These are phyloP conservation scores for Trypanosoma rangeli DNA, from an alignment of 208 protist genomes.

Conservation along the genomic window DNA sequence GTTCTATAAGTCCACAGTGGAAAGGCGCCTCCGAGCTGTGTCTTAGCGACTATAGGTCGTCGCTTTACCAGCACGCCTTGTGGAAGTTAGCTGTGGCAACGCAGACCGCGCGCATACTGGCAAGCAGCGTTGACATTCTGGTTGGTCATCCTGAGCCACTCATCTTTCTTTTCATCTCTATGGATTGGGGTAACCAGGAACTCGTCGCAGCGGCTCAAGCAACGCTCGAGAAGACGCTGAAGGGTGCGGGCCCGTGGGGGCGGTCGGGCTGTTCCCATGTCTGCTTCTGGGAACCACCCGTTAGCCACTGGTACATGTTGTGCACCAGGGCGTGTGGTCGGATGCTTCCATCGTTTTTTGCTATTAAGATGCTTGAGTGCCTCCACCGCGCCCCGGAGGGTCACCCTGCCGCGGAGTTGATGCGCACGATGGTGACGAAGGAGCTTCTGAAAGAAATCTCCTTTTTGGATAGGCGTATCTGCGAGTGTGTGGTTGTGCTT, in stretches of 20 bases:
- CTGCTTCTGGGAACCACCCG: slow-evolving; percentile 22
- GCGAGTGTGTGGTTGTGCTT: slow-evolving; percentile 27
- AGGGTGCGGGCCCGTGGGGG: background rate
- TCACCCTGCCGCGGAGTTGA: slow-evolving; percentile 13
- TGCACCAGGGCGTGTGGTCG: slow-evolving; percentile 61
- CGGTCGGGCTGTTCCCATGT: background rate
- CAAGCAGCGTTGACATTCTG: slow-evolving; percentile 58
- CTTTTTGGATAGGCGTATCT: slow-evolving; percentile 13
- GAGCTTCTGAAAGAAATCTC: slow-evolving; percentile 11
- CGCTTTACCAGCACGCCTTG: slow-evolving; percentile 54
- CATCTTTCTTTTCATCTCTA: slow-evolving; percentile 28
- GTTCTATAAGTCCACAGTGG: slow-evolving; percentile 66
- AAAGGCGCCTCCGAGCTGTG: slow-evolving; percentile 70
- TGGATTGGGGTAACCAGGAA: slow-evolving; percentile 23
- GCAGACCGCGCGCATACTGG: slow-evolving; percentile 46
- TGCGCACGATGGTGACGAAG: slow-evolving; percentile 27
- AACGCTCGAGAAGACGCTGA: slow-evolving; percentile 16
- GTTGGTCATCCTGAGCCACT: slow-evolving; percentile 35
- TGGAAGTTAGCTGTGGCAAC: slow-evolving; percentile 41
- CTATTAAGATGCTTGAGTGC: slow-evolving; percentile 55
- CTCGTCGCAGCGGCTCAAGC: slow-evolving; percentile 2
- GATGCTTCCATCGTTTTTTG: slow-evolving; percentile 63
- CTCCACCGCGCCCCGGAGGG: slow-evolving; percentile 39
- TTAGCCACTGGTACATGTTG: slow-evolving; percentile 76
- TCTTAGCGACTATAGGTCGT: slow-evolving; percentile 68